phyloP scores from a whole-genome alignment of 495 filamentous ascomycete species.

The Xylaria telfairii region DNA sequence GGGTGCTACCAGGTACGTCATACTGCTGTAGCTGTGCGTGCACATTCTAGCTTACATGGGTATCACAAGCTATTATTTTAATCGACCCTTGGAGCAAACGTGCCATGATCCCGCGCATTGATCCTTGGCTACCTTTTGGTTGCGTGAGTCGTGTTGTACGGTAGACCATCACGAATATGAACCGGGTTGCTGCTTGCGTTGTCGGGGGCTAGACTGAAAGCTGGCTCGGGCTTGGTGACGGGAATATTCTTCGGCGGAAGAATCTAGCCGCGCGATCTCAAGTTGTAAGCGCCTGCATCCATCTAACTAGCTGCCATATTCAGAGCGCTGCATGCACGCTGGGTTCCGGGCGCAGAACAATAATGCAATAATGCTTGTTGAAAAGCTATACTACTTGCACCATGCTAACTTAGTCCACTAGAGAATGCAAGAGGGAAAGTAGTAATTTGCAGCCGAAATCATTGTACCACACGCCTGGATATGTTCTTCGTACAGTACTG shows the following conservation, averaged over 20 bases:
- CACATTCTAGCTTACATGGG: neutral
- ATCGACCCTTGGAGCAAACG: neutral
- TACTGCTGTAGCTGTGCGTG: neutral
- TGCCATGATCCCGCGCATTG: neutral
- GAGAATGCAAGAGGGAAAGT: neutral
- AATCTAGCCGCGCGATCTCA: neutral
- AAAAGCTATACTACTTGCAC: neutral
- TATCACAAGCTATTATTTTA: neutral
- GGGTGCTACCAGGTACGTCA: neutral
- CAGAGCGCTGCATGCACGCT: neutral
- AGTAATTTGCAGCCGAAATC: neutral
- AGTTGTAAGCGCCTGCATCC: neutral
- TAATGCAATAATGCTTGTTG: neutral
- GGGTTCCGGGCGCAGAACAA: neutral
- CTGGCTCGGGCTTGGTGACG: slow-evolving; percentile 3
- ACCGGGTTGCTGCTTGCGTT: slow-evolving; percentile 1
- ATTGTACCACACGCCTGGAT: neutral
- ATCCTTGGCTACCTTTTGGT: neutral
- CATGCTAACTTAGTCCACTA: neutral
- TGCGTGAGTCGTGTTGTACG: slow-evolving; percentile 9
- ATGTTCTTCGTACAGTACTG: neutral
- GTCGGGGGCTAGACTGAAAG: neutral
- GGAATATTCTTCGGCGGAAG: neutral
- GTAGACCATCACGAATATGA: slow-evolving; percentile 10
- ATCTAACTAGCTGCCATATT: neutral